phyloP scores from a whole-genome alignment of 2,329 filamentous ascomycete genomes.

The Chaetomiaceae sp. region DNA sequence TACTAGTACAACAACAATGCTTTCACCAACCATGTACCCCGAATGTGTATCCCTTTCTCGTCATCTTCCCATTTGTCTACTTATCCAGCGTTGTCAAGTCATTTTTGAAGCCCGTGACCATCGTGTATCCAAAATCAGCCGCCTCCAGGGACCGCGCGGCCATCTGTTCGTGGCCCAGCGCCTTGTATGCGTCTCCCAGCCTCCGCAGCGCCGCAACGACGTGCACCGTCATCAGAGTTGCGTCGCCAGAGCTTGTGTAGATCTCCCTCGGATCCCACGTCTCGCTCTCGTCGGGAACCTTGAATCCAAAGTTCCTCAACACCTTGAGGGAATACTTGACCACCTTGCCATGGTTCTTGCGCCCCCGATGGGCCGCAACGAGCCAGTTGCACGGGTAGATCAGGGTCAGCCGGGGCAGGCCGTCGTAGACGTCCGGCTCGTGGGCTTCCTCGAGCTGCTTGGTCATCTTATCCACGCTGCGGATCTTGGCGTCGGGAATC shows the following conservation, averaged over 20 bases:
- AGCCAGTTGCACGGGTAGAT: conserved; percentile 36
- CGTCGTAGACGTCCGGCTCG: conserved; percentile 30
- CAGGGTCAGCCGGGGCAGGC: conserved; percentile 31
- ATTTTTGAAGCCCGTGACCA: conserved; percentile 32
- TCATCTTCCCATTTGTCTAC: conserved; percentile 29
- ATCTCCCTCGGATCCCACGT: conserved; percentile 26
- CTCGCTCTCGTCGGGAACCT: conserved; percentile 22
- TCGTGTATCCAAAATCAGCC: conserved; percentile 28
- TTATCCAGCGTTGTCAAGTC: conserved; percentile 29
- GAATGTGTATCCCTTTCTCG: no score
- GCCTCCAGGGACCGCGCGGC: conserved; percentile 28
- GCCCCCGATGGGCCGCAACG: conserved; percentile 30
- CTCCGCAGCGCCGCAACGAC: conserved; percentile 31
- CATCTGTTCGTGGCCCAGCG: conserved; percentile 28
- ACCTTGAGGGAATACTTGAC: conserved; percentile 29
- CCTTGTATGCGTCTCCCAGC: conserved; percentile 29
- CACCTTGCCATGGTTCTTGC: conserved; percentile 33
- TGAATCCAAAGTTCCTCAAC: conserved; percentile 34
- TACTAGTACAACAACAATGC: neutral
- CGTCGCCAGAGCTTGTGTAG: conserved; percentile 21
- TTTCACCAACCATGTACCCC: neutral
- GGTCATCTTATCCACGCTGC: conserved; percentile 30
- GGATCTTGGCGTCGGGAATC: conserved; percentile 31
- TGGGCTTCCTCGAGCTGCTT: conserved; percentile 32
- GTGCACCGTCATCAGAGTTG: conserved; percentile 32